phyloP scores from a whole-genome alignment of 2,329 filamentous ascomycete genomes.

The Decorospora gaudefroyi region DNA sequence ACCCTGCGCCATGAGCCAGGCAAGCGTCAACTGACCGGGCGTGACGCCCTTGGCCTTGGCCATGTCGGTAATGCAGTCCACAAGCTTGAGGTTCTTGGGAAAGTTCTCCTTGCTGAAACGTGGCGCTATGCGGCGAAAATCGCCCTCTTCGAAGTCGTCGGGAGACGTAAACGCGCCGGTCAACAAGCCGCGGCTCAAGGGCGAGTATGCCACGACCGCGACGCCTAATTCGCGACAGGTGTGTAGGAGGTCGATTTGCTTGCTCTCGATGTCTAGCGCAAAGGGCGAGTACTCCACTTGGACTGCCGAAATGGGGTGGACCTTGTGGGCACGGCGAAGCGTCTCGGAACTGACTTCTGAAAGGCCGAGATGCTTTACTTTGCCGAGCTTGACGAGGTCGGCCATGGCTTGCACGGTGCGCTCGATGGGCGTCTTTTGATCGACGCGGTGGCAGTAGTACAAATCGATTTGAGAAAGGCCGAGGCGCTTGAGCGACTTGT shows the following conservation, averaged over 20 bases:
- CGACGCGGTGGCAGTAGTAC: constrained; percentile 53
- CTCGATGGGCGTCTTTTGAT: constrained; percentile 53
- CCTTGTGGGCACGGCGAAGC: constrained; percentile 54
- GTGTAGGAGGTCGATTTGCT: constrained; percentile 42
- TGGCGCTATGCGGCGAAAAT: constrained; percentile 40
- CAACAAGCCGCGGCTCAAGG: constrained; percentile 45
- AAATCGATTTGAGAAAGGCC: constrained; percentile 53
- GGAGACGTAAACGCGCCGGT: constrained; percentile 40
- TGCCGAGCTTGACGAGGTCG: constrained; percentile 62
- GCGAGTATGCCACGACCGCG: constrained; percentile 48
- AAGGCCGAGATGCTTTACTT: constrained; percentile 55
- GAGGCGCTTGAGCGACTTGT: constrained; percentile 49
- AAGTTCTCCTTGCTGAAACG: constrained; percentile 52
- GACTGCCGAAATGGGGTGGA: constrained; percentile 55
- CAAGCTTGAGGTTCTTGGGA: constrained; percentile 45
- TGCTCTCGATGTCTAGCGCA: constrained; percentile 53
- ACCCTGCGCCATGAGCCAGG: constrained; percentile 50
- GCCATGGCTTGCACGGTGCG: constrained; percentile 57
- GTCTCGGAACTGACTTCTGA: constrained; percentile 53
- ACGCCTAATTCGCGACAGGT: constrained; percentile 53
- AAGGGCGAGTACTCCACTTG: constrained; percentile 60
- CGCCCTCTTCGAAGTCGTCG: constrained; percentile 52
- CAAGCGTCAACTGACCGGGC: constrained; percentile 60
- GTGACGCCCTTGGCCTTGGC: constrained; percentile 58
- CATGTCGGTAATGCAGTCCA: constrained; percentile 36